phyloP scores from a whole-genome alignment of 116 monocot genomes.

The Iris pallida region DNA sequence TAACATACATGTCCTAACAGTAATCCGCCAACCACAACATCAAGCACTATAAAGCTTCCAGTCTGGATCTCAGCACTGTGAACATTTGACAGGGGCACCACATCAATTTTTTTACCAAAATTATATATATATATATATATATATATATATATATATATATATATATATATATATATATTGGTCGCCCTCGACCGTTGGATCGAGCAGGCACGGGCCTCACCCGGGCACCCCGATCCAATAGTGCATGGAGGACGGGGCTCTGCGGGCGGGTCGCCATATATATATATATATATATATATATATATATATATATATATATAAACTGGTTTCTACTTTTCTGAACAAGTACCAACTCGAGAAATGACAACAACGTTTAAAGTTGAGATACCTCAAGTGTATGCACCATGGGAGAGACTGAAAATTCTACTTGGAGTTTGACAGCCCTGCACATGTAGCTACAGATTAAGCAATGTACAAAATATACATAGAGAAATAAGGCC shows the following conservation, averaged over 20 bases:
- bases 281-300: too few relatives aligned
- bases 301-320: not conserved
- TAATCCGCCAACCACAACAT: too few relatives aligned
- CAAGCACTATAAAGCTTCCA: too few relatives aligned
- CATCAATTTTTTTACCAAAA: too few relatives aligned
- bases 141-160: not conserved
- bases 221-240: too few relatives aligned
- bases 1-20: too few relatives aligned
- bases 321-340: not conserved
- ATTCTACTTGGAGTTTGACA: not conserved
- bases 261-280: too few relatives aligned
- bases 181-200: too few relatives aligned
- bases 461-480: not conserved
- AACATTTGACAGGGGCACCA: too few relatives aligned
- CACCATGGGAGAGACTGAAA: not conserved
- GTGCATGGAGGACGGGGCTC: too few relatives aligned
- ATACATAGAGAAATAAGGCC: not conserved
- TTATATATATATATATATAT: not conserved
- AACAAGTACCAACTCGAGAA: not conserved
- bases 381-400: slow-evolving; percentile 1
- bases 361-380: not conserved
- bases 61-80: too few relatives aligned
- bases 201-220: too few relatives aligned
- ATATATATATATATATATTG: not conserved
- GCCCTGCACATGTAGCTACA: not conserved